Evolutionary conservation across 2,329 filamentous ascomycete genomes (phyloP).

Genomic region (Coniochaeta hoffmannii): DNA sequence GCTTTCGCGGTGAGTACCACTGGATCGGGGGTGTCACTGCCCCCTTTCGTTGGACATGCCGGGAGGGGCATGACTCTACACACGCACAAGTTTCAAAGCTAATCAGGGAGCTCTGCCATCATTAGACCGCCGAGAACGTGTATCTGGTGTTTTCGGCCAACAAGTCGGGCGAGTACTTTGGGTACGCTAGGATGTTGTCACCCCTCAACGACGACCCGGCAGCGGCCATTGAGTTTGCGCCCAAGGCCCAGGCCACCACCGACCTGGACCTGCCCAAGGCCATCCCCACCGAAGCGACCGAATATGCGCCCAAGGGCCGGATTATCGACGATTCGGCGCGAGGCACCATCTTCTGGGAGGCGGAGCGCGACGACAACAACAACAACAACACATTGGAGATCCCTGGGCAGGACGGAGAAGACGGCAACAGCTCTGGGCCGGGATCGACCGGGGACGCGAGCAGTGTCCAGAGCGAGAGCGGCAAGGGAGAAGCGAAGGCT

Average conservation of each 20-base stretch:
- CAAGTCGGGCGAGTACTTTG: conserved; percentile 95
- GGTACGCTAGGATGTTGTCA: conserved; percentile 86
- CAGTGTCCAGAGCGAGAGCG: conserved; percentile 30
- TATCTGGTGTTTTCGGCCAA: conserved; percentile 95
- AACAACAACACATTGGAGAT: not conserved
- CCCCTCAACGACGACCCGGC: conserved; percentile 71
- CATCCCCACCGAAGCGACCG: conserved; percentile 71
- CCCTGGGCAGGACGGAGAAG: conserved; percentile 17
- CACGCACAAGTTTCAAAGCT: not conserved
- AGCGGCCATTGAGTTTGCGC: conserved; percentile 61
- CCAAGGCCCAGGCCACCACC: conserved; percentile 50
- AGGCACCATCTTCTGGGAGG: conserved; percentile 97
- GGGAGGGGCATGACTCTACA: not conserved
- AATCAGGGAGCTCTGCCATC: not conserved
- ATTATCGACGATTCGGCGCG: conserved; percentile 90
- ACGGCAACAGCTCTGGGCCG: conserved; percentile 22
- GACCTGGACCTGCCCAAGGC: conserved; percentile 67
- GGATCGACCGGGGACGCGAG: conserved; percentile 27
- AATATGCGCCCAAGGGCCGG: conserved; percentile 69
- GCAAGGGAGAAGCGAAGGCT: conserved; percentile 48
- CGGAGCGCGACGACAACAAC: conserved; percentile 50
- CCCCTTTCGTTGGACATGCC: not conserved
- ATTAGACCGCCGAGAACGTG: conserved; percentile 69
- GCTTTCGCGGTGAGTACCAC: conserved; percentile 63
- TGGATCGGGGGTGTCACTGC: not conserved